A percentile compares a stretch with the other conserved stretches of the same genome.
These are phyloP conservation scores for Paecilomyces dactylethromorphus DNA, from an alignment of 2,329 filamentous ascomycete genomes.

Conservation along the genomic window DNA sequence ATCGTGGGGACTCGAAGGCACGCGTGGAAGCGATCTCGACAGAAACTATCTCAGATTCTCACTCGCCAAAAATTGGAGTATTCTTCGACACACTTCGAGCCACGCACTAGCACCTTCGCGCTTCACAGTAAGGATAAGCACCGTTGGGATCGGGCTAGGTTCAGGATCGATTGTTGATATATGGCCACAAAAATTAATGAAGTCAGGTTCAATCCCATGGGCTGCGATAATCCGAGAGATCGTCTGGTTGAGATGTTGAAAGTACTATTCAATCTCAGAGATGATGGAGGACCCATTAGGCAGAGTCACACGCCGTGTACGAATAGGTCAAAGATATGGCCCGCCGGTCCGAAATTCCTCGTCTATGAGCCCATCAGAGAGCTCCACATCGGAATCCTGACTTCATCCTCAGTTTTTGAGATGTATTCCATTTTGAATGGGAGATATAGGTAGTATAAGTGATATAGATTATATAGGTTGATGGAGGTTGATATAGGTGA, in stretches of 20 bases:
- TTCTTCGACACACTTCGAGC: neutral
- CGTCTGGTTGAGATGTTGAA: neutral
- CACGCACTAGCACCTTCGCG: neutral
- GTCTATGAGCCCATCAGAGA: neutral
- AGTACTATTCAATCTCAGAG: neutral
- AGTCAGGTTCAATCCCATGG: neutral
- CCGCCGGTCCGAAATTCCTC: neutral
- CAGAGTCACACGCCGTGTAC: neutral
- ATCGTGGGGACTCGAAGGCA: neutral
- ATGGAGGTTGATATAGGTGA: neutral
- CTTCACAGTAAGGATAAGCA: neutral
- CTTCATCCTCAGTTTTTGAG: neutral
- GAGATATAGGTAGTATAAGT: neutral
- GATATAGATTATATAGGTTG: too few species aligned
- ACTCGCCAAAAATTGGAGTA: neutral
- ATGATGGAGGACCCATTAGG: neutral
- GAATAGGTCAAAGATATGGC: neutral
- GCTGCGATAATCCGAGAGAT: neutral
- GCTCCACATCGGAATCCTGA: neutral
- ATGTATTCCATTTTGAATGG: neutral
- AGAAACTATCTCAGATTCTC: neutral
- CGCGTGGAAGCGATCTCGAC: neutral
- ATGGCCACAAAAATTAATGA: neutral
- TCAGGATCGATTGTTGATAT: neutral
- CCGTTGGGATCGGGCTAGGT: neutral